A percentile compares a stretch with the other conserved stretches of the same genome.
Evolutionary conservation across 768 basidiomycete genomes (phyloP).

Genomic region (Hemileccinum impolitum): DNA sequence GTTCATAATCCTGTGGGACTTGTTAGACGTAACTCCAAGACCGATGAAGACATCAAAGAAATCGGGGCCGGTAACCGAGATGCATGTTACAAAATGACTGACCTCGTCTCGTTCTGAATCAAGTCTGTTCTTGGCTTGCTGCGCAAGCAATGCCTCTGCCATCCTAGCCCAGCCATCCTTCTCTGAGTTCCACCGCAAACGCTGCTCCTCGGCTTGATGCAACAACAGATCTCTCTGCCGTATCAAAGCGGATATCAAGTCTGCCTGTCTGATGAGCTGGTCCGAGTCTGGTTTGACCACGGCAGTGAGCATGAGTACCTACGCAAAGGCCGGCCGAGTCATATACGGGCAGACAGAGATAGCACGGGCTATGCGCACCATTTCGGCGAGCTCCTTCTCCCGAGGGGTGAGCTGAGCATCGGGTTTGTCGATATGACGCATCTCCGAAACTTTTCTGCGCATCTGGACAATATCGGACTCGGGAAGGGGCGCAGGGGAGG

Average conservation of each 20-base stretch:
- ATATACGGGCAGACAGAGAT: constrained; percentile 7
- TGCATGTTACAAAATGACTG: constrained; percentile 11
- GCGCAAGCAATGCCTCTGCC: constrained; percentile 61
- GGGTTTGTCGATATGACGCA: constrained; percentile 34
- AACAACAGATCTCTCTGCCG: constrained; percentile 58
- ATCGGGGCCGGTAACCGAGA: background rate
- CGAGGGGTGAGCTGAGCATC: constrained; percentile 26
- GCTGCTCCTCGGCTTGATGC: constrained; percentile 52
- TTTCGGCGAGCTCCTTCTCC: constrained; percentile 53
- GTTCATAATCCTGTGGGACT: constrained; percentile 50
- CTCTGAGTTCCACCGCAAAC: constrained; percentile 60
- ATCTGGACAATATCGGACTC: constrained; percentile 48
- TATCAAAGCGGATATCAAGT: constrained; percentile 52
- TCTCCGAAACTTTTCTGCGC: constrained; percentile 43
- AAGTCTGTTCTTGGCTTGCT: constrained; percentile 40
- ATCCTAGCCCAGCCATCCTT: constrained; percentile 61
- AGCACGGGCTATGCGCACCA: constrained; percentile 42
- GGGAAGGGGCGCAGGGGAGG: constrained; percentile 39
- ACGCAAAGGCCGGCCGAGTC: constrained; percentile 4
- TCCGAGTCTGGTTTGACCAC: constrained; percentile 39
- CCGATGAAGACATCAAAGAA: background rate
- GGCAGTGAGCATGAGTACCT: constrained; percentile 50
- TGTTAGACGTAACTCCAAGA: constrained; percentile 14
- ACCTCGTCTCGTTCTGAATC: constrained; percentile 44
- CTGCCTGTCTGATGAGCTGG: constrained; percentile 57